Evolutionary conservation across 805 yeast species (phyloP), one percentile per base, ranked within the genome.

Genomic region (Candida methanosorbosa): DNA sequence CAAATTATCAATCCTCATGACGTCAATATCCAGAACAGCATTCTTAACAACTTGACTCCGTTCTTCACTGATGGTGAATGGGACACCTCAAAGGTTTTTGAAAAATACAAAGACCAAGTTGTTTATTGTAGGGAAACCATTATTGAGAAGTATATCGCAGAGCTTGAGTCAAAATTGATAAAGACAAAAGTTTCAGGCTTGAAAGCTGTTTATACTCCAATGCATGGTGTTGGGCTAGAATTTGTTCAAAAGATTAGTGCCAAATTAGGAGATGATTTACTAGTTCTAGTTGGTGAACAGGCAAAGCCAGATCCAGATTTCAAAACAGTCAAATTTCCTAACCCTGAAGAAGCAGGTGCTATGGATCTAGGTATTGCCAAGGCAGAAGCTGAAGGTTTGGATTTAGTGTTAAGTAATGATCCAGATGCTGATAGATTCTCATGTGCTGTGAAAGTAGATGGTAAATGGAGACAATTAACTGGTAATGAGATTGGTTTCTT

Each of bases 351-450:
- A 50, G 74, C 77, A 42, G 96, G 96, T 3, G 97, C 97, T 0
- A 63, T 92, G 36, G 81, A 76, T 43, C 50, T 80, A 34, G 90
- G 95, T 0, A 78, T 78, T 15, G 34, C 51, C 9, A 53, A 58
- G 3, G 97, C 95, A 0, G 77, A 82, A 27, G 46, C 48, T 5
- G 35, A 42, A 1, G 52, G 58, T 2, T 65, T 65, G 1, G 52
- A 60, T 3, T 52, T 86, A 21, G 90, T 90, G 2, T 48, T 90
- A 2, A 95, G 96, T 1, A 90, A 81, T 55, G 98, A 90, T 51
- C 98, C 98, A 0, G 98, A 90, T 57, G 98, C 97, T 0, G 98
- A 90, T 55, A 66, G 98, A 39, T 90, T 90, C 50, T 79, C 92
- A 7, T 81, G 74, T 9, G 95, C 95, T 0, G 70, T 82, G 15